These are phyloP conservation scores for Mycena belliarum DNA, from an alignment of 768 basidiomycete genomes.

Conservation along the genomic window DNA sequence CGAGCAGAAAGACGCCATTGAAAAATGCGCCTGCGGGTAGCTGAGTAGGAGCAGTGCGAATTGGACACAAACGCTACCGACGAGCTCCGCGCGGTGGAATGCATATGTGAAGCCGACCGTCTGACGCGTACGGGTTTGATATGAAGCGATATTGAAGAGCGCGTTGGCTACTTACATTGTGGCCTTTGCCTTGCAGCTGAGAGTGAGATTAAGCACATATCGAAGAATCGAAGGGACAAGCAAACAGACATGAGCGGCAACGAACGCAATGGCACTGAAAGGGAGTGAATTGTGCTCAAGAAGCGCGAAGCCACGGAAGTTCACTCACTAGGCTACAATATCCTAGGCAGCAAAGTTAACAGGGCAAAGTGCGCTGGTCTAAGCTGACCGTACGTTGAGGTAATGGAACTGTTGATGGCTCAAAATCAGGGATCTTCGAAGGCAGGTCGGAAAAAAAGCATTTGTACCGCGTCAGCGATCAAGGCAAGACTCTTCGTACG, in stretches of 20 bases:
- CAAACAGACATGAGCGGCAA: constrained; percentile 44
- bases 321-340: constrained; percentile 47
- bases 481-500: constrained; percentile 55
- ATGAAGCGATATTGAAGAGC: background rate
- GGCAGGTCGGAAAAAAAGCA: background rate
- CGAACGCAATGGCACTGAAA: constrained; percentile 44
- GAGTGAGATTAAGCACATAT: background rate
- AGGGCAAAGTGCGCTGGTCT: constrained; percentile 4
- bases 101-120: constrained; percentile 54
- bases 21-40: constrained; percentile 49
- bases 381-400: constrained; percentile 42
- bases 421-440: constrained; percentile 1
- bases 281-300: background rate
- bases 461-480: constrained; percentile 55
- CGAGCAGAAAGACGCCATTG: constrained; percentile 55
- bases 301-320: background rate
- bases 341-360: constrained; percentile 32
- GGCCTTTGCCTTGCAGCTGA: constrained; percentile 45
- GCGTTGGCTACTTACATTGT: constrained; percentile 35
- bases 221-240: background rate
- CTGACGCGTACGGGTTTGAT: constrained; percentile 26
- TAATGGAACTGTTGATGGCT: constrained; percentile 49
- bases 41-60: background rate
- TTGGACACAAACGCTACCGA: constrained; percentile 38
- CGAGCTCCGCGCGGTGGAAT: constrained; percentile 56